A percentile compares a stretch with the other conserved stretches of the same genome.
Conservation (phyloP, 2,329 filamentous ascomycete species). For the Pseudogymnoascus sp. region DNA sequence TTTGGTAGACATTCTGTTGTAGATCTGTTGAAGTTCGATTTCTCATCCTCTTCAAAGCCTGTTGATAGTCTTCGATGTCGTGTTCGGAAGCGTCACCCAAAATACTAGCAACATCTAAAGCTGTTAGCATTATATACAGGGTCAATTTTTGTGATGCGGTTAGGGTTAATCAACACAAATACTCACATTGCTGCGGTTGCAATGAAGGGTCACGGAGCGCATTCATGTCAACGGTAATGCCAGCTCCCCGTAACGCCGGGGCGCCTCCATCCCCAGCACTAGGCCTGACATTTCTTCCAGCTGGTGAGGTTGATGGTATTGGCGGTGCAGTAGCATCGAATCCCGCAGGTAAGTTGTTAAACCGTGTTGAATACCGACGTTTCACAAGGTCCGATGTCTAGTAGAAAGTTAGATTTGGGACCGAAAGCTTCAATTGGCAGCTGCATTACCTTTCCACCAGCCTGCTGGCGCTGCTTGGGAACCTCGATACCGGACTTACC, state of each 20-base stretch:
- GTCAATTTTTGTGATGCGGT: not conserved
- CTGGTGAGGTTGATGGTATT: slow-evolving; percentile 61
- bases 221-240: slow-evolving; percentile 65
- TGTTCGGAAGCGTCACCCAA: slow-evolving; percentile 29
- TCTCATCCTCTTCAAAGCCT: slow-evolving; percentile 24
- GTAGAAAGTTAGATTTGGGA: slow-evolving; percentile 12
- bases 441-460: slow-evolving; percentile 46
- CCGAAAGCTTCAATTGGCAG: not conserved
- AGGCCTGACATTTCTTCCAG: slow-evolving; percentile 40
- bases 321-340: slow-evolving; percentile 60
- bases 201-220: slow-evolving; percentile 74
- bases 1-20: slow-evolving; percentile 93
- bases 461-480: slow-evolving; percentile 40
- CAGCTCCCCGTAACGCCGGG: slow-evolving; percentile 34
- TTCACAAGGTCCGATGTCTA: slow-evolving; percentile 78
- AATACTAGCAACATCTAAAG: slow-evolving; percentile 31
- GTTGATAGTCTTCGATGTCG: slow-evolving; percentile 28
- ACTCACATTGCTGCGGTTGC: slow-evolving; percentile 67
- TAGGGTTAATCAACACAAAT: not conserved
- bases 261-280: slow-evolving; percentile 22
- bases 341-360: slow-evolving; percentile 67
- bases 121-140: slow-evolving; percentile 15
- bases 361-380: slow-evolving; percentile 85
- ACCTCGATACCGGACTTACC: slow-evolving; percentile 28
- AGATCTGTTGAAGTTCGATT: slow-evolving; percentile 51